Evolutionary conservation across 768 basidiomycete genomes (phyloP).

Genomic region (Dioszegia hungarica): DNA sequence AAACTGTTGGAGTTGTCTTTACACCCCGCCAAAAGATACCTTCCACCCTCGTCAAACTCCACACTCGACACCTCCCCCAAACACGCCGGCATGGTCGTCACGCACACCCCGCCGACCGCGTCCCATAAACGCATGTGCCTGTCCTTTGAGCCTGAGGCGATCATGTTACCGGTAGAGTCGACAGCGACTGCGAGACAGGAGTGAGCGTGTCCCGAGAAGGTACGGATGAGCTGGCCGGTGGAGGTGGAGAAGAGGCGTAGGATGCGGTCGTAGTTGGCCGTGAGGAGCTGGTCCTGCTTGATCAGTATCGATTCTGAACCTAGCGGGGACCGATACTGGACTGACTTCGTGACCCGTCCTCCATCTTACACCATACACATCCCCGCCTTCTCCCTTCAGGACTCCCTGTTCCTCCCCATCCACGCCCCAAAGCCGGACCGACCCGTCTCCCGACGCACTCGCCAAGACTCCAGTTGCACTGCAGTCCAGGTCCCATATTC

Average conservation of each 20-base stretch:
- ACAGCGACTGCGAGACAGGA: conserved; percentile 37
- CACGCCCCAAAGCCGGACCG: conserved; percentile 39
- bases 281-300: conserved; percentile 34
- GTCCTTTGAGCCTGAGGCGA: conserved; percentile 47
- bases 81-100: conserved; percentile 34
- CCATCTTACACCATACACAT: conserved; percentile 46
- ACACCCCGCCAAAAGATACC: conserved; percentile 42
- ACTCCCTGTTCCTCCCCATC: conserved; percentile 14
- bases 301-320: background rate
- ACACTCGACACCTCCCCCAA: conserved; percentile 47
- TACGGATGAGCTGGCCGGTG: conserved; percentile 37
- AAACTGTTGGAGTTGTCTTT: conserved; percentile 47
- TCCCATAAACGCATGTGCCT: conserved; percentile 46
- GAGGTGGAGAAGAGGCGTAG: conserved; percentile 42
- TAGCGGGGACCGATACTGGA: background rate
- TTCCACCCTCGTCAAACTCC: conserved; percentile 40
- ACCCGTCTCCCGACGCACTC: conserved; percentile 42
- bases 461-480: conserved; percentile 10
- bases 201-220: conserved; percentile 46
- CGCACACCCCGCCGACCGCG: conserved; percentile 42
- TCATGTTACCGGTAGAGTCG: conserved; percentile 37
- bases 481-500: conserved; percentile 40
- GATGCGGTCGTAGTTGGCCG: conserved; percentile 46
- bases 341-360: conserved; percentile 24
- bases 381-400: conserved; percentile 37